phyloP scores from a whole-genome alignment of 2,329 filamentous ascomycete species.

The Fusarium poae region DNA sequence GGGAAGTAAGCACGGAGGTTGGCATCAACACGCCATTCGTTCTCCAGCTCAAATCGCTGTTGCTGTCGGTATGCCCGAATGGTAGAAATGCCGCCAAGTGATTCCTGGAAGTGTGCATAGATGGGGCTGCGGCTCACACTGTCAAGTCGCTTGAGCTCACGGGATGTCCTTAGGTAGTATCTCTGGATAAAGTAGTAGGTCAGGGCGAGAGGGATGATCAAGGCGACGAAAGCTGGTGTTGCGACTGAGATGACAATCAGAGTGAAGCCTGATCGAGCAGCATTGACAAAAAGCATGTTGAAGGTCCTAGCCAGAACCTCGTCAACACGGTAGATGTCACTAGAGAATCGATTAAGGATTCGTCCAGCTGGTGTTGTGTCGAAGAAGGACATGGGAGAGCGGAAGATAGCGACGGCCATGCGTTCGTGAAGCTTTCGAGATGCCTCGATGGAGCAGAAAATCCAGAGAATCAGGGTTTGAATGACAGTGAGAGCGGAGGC shows the following conservation, averaged over 20 bases:
- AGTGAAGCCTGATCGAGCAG: constrained; percentile 82
- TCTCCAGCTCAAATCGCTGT: constrained; percentile 87
- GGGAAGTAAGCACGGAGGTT: constrained; percentile 96
- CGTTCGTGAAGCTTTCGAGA: constrained; percentile 96
- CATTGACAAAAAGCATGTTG: constrained; percentile 92
- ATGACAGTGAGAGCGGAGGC: constrained; percentile 86
- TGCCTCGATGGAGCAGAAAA: constrained; percentile 99
- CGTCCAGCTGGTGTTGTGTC: constrained; percentile 97
- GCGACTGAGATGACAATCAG: constrained; percentile 85
- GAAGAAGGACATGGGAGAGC: constrained; percentile 98
- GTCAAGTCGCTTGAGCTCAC: constrained; percentile 95
- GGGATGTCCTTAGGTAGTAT: constrained; percentile 95
- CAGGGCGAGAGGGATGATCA: constrained; percentile 84
- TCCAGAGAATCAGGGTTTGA: constrained; percentile 96
- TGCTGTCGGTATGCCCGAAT: constrained; percentile 96
- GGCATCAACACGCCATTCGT: constrained; percentile 96
- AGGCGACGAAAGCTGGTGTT: constrained; percentile 81
- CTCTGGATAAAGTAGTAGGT: constrained; percentile 95
- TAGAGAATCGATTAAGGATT: constrained; percentile 95
- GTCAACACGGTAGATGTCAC: constrained; percentile 85
- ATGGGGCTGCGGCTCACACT: constrained; percentile 96
- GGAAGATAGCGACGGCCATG: constrained; percentile 97
- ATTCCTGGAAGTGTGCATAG: constrained; percentile 98
- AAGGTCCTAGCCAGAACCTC: constrained; percentile 96
- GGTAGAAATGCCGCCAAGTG: constrained; percentile 90